These are phyloP conservation scores for Leucocoprinus leucothites DNA, from an alignment of 768 basidiomycete species.

Conservation along the genomic window DNA sequence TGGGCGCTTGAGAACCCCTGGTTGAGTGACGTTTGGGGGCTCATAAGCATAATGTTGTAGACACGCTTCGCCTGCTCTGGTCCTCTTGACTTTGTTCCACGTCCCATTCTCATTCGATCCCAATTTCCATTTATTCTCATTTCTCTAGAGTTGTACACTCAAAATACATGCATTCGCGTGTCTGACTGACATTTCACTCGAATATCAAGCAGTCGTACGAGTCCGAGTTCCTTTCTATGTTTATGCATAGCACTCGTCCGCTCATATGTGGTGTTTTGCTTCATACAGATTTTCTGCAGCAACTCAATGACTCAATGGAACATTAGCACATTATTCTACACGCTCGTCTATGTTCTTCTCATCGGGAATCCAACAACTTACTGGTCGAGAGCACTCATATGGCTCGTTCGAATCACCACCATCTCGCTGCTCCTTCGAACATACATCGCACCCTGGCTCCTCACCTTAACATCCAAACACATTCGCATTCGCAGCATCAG, in stretches of 20 bases:
- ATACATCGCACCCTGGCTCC: slow-evolving; percentile 62
- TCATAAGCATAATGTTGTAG: neutral
- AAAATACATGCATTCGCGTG: neutral
- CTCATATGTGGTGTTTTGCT: neutral
- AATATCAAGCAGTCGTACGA: neutral
- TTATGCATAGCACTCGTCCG: neutral
- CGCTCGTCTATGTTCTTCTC: slow-evolving; percentile 22
- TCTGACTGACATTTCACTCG: neutral
- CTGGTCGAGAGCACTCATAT: slow-evolving; percentile 44
- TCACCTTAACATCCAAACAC: slow-evolving; percentile 57
- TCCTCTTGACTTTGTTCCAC: neutral
- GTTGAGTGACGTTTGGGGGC: neutral
- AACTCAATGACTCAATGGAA: slow-evolving; percentile 10
- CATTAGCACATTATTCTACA: neutral
- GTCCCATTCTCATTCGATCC: neutral
- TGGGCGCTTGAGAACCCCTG: neutral
- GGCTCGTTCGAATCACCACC: slow-evolving; percentile 48
- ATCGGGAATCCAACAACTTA: slow-evolving; percentile 26
- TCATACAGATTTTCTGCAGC: neutral
- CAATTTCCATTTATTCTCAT: neutral
- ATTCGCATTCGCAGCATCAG: slow-evolving; percentile 73
- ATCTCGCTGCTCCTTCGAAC: slow-evolving; percentile 61
- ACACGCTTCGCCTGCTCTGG: neutral
- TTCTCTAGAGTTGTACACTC: neutral
- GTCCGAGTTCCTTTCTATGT: neutral